A percentile compares a stretch with the other conserved stretches of the same genome.
Evolutionary conservation across 1,284 basidiomycete species (phyloP).

Genomic region (Puccinia horiana): DNA sequence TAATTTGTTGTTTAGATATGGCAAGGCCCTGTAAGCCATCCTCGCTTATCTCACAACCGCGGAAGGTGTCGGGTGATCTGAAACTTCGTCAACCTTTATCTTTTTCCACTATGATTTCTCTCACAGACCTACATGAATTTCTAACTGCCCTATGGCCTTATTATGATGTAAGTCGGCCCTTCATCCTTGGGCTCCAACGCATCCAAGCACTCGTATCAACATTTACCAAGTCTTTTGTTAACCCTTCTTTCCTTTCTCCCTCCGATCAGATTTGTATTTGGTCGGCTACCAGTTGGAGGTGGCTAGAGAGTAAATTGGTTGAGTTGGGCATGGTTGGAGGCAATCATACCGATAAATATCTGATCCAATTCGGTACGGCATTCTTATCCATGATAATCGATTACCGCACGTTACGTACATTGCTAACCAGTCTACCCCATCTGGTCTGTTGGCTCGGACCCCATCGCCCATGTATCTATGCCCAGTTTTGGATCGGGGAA

Average conservation of each 20-base stretch:
- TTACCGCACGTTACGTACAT: background rate
- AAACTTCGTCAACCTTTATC: background rate
- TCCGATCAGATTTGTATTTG: constrained; percentile 57
- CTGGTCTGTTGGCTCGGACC: constrained; percentile 55
- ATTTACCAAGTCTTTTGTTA: background rate
- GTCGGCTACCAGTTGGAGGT: constrained; percentile 80
- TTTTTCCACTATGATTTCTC: background rate
- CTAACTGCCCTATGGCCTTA: constrained; percentile 57
- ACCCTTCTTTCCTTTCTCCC: background rate
- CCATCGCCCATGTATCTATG: constrained; percentile 22
- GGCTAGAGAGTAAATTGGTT: constrained; percentile 85
- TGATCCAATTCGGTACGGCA: constrained; percentile 61
- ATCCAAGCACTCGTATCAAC: constrained; percentile 60
- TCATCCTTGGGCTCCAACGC: constrained; percentile 69
- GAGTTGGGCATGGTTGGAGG: constrained; percentile 81
- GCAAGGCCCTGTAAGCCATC: constrained; percentile 41
- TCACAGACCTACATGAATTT: constrained; percentile 75
- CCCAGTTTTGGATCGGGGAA: constrained; percentile 70
- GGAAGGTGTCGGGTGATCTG: background rate
- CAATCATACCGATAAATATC: constrained; percentile 65
- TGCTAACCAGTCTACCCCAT: constrained; percentile 59
- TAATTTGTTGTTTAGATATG: constrained; percentile 35
- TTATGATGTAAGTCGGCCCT: constrained; percentile 61
- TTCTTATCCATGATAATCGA: constrained; percentile 23
- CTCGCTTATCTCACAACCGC: background rate